Evolutionary conservation across 1,284 basidiomycete species (phyloP).

Genomic region (Leucoagaricus sp.): DNA sequence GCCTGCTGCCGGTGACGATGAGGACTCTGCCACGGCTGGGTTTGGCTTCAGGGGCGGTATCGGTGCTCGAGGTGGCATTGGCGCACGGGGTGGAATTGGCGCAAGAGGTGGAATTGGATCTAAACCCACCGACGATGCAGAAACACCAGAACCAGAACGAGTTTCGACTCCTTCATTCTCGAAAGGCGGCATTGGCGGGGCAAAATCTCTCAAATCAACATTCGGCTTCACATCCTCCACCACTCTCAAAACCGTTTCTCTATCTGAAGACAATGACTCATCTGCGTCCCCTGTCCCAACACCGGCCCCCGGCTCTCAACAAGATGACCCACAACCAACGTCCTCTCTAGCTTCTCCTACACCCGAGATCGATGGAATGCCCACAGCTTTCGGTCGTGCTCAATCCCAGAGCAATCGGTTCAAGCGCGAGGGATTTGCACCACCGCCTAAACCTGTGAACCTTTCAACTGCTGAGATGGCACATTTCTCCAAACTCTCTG

Average conservation of each 20-base stretch:
- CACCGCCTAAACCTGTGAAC: constrained; percentile 45
- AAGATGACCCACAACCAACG: constrained; percentile 17
- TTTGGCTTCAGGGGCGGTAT: constrained; percentile 29
- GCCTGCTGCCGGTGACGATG: constrained; percentile 12
- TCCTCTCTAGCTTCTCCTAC: constrained; percentile 25
- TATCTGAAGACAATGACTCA: constrained; percentile 5
- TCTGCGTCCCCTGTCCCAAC: constrained; percentile 4
- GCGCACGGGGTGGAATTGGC: constrained; percentile 16
- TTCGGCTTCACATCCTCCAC: constrained; percentile 6
- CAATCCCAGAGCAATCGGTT: constrained; percentile 44
- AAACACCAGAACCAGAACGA: constrained; percentile 9
- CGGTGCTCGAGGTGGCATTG: constrained; percentile 10
- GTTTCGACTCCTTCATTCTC: constrained; percentile 27
- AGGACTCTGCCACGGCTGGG: not conserved
- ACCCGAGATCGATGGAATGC: constrained; percentile 30
- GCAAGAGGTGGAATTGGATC: constrained; percentile 8
- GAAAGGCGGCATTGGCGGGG: constrained; percentile 50
- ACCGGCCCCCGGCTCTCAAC: constrained; percentile 16
- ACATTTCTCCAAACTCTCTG: constrained; percentile 80
- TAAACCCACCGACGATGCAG: constrained; percentile 15
- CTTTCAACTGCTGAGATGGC: constrained; percentile 68
- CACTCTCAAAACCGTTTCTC: constrained; percentile 6
- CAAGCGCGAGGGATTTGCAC: constrained; percentile 47
- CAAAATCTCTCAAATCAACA: constrained; percentile 14
- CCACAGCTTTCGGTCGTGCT: constrained; percentile 37